A percentile compares a stretch with the other conserved stretches of the same genome.
phyloP scores from a whole-genome alignment of 2,329 filamentous ascomycete species.

The Phialocephala subalpina region DNA sequence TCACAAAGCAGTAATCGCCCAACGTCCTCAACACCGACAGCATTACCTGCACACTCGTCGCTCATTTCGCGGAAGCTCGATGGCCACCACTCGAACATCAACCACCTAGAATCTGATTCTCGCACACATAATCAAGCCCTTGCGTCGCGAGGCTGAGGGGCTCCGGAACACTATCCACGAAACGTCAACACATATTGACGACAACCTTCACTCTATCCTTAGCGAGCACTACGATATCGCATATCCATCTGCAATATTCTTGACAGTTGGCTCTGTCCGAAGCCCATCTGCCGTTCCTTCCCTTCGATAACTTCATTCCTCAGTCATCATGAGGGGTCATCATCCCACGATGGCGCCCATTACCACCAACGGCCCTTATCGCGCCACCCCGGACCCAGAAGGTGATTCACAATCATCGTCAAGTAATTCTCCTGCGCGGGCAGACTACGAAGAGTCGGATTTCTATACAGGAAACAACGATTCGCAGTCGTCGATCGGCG shows the following conservation, averaged over 20 bases:
- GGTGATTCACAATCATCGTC: constrained; percentile 54
- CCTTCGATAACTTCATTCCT: constrained; percentile 9
- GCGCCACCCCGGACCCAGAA: constrained; percentile 40
- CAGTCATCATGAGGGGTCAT: constrained; percentile 38
- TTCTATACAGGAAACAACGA: constrained; percentile 91
- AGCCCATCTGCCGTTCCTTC: constrained; percentile 4
- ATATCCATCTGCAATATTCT: background rate
- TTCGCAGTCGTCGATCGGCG: constrained; percentile 89
- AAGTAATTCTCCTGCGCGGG: constrained; percentile 77
- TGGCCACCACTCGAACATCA: background rate
- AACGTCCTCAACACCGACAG: constrained; percentile 10
- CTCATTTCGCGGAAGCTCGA: constrained; percentile 2
- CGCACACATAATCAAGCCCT: background rate
- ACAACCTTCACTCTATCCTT: constrained; percentile 5
- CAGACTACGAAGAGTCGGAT: constrained; percentile 91
- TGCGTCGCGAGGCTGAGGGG: constrained; percentile 30
- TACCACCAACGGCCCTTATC: constrained; percentile 36
- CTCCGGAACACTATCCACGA: constrained; percentile 13
- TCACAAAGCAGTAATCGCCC: constrained; percentile 34
- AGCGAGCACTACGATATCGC: constrained; percentile 4
- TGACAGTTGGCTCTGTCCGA: background rate
- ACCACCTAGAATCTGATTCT: background rate
- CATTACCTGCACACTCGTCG: constrained; percentile 5
- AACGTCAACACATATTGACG: constrained; percentile 3
- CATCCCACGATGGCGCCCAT: constrained; percentile 37